A percentile compares a stretch with the other conserved stretches of the same genome.
Evolutionary conservation across 768 basidiomycete genomes (phyloP).

Genomic region (Neoboletus magnificus): DNA sequence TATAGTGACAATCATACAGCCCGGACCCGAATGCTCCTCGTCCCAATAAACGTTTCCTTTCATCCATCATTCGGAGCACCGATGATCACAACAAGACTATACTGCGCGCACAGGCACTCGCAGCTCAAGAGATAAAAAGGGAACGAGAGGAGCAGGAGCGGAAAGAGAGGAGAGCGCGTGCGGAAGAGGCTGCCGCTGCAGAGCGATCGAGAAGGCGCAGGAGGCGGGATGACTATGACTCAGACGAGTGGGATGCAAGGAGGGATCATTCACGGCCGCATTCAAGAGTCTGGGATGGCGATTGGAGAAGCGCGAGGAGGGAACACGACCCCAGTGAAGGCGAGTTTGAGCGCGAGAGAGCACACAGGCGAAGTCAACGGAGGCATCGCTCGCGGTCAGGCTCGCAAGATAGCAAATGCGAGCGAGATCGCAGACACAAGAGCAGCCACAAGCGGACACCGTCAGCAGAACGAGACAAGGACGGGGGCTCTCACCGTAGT

Average conservation of each 20-base stretch:
- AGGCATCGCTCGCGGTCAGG: conserved; percentile 31
- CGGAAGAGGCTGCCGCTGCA: conserved; percentile 73
- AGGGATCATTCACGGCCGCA: conserved; percentile 49
- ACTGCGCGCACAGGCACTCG: conserved; percentile 64
- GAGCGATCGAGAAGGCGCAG: conserved; percentile 48
- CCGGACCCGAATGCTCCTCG: conserved; percentile 71
- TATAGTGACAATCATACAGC: conserved; percentile 32
- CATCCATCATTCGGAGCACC: conserved; percentile 86
- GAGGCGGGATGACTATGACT: conserved; percentile 29
- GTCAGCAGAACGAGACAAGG: conserved; percentile 13
- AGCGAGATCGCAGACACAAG: conserved; percentile 21
- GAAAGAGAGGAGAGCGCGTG: conserved; percentile 58
- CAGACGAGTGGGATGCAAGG: conserved; percentile 33
- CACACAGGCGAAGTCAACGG: conserved; percentile 18
- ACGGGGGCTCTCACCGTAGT: conserved; percentile 8
- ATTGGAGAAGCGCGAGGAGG: conserved; percentile 43
- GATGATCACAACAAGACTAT: conserved; percentile 95
- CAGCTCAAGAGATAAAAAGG: conserved; percentile 69
- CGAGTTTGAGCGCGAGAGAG: conserved; percentile 18
- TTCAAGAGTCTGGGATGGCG: conserved; percentile 40
- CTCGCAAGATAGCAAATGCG: conserved; percentile 20
- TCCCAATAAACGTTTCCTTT: conserved; percentile 79
- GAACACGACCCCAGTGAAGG: conserved; percentile 42
- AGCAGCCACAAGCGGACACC: conserved; percentile 21
- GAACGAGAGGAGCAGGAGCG: conserved; percentile 66